Evolutionary conservation across 768 basidiomycete genomes (phyloP).

Genomic region (Xanthoconium purpureum): DNA sequence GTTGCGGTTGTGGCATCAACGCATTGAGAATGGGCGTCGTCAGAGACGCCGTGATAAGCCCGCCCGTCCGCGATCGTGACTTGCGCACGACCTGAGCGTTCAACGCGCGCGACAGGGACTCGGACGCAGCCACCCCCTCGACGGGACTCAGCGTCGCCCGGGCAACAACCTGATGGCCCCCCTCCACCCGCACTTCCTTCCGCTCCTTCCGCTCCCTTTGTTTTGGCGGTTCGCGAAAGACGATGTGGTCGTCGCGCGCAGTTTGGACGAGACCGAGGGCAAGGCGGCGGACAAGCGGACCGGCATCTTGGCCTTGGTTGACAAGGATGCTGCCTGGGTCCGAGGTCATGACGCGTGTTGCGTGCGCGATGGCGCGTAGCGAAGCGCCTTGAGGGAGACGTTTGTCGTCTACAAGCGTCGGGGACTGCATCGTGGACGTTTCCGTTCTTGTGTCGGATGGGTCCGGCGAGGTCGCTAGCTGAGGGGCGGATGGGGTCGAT

Average conservation of each 20-base stretch:
- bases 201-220: conserved; percentile 47
- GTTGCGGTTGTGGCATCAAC: conserved; percentile 51
- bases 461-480: conserved; percentile 25
- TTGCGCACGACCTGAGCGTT: conserved; percentile 34
- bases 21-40: conserved; percentile 61
- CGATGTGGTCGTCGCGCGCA: conserved; percentile 61
- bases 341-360: conserved; percentile 83
- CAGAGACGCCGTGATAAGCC: conserved; percentile 40
- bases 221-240: conserved; percentile 37
- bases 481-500: conserved; percentile 24
- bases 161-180: conserved; percentile 32
- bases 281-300: conserved; percentile 55
- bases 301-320: conserved; percentile 65
- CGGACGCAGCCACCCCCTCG: conserved; percentile 42
- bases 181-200: conserved; percentile 28
- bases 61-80: conserved; percentile 35
- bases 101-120: conserved; percentile 47
- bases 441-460: conserved; percentile 23
- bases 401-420: conserved; percentile 27
- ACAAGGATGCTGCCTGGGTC: conserved; percentile 72
- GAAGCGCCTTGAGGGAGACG: conserved; percentile 56
- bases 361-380: conserved; percentile 73
- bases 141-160: conserved; percentile 43
- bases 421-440: conserved; percentile 29
- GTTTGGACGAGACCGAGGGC: conserved; percentile 67